Evolutionary conservation across 2,329 filamentous ascomycete species (phyloP), one percentile per base, ranked within the genome.

Genomic region (Leptographium lundbergii): DNA sequence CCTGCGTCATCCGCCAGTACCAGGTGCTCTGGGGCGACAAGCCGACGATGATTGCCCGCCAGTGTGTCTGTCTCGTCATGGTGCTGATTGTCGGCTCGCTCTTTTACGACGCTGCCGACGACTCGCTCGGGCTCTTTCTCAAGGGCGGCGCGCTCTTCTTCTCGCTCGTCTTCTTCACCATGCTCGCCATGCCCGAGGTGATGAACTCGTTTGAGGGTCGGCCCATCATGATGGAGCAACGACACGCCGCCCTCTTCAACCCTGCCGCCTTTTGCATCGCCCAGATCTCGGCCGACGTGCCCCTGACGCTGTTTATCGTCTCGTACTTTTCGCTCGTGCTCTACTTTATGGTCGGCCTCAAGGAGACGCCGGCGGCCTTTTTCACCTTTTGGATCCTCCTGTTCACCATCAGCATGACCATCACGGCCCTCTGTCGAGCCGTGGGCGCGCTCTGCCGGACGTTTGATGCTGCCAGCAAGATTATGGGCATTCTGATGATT

Each of bases 21-120:
- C 91, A 88, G 87, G 79, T 95, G 29, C 80, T 91, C 25, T 81
- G 81, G 67, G 88, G 88, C 42, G 88, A 95, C 70, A 85, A 80
- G 62, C 84, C 84, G 0, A 86, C 87, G 0, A 76, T 94, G 0
- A 86, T 84, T 69, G 91, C 87, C 50, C 92, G 91, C 65, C 78
- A 87, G 61, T 88, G 90, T 71, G 88, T 90, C 68, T 87, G 91
- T 65, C 71, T 92, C 60, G 80, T 84, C 61, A 88, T 88, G 68
- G 75, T 71, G 4, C 77, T 95, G 11, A 88, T 95, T 61, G 84
- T 91, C 57, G 87, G 88, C 1, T 89, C 86, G 2, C 76, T 94
- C 29, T 95, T 94, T 72, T 89, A 90, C 66, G 81, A 88, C 61
- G 72, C 88, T n/a, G 71, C 78, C 0, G 64, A 73, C 1, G 74